Evolutionary conservation across 306 rosid species (phyloP).

Genomic region (Vigna mungo): DNA sequence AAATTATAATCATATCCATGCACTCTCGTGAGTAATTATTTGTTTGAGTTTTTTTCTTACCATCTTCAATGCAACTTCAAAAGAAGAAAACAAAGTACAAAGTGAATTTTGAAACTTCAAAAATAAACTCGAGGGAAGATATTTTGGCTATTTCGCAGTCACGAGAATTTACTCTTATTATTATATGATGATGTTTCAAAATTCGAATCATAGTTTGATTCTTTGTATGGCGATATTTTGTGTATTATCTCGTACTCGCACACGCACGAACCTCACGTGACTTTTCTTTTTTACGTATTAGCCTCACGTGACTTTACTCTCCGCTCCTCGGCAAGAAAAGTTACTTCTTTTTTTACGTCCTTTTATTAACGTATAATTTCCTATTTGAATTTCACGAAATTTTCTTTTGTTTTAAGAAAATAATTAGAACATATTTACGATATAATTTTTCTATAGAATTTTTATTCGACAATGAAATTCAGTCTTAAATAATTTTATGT

Average conservation of each 20-base stretch:
- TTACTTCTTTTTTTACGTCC: neutral
- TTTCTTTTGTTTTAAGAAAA: neutral
- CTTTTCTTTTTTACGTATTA: neutral
- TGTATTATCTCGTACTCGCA: neutral
- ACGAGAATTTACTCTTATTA: constrained; percentile 17
- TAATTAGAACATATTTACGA: neutral
- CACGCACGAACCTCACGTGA: constrained; percentile 23
- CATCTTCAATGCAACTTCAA: constrained; percentile 6
- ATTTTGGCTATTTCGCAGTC: neutral
- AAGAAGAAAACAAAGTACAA: neutral
- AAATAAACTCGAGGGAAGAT: neutral
- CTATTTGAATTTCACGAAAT: neutral
- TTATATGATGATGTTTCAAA: neutral
- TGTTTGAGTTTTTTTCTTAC: neutral
- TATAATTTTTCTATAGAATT: neutral
- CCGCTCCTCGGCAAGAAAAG: neutral
- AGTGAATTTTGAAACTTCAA: neutral
- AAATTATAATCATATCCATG: neutral
- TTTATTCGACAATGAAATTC: neutral
- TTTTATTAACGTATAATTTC: neutral
- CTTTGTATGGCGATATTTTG: neutral
- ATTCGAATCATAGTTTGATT: neutral
- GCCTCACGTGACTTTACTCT: constrained; percentile 3
- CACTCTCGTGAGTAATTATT: neutral
- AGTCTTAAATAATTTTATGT: neutral